Base-by-base conservation (phyloP, 2,329 filamentous ascomycete genomes). In the Ploettnerulaceae sp. region DNA sequence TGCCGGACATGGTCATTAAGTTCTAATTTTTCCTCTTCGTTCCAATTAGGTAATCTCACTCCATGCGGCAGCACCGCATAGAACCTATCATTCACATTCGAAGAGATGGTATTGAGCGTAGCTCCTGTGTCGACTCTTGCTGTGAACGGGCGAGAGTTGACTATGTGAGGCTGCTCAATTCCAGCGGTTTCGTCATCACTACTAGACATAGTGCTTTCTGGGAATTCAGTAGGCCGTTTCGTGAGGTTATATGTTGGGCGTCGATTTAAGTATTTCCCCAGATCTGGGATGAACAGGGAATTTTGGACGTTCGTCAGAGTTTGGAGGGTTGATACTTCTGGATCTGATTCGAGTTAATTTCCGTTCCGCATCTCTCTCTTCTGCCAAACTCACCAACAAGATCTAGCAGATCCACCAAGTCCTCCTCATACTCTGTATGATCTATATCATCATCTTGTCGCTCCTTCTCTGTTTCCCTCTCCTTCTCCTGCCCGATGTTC, bases 231-330 rank as follows among this genome's bases (percentile, higher is more conserved):
- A 61, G 54, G 69, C 26, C 69, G 68, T 17, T 75, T 74, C 5
- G 81, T 81, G 6, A 93, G 71, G 32, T 79, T 79, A 63, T 93
- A 95, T 0, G 86, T 89, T 1, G 88, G 87, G 50, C 82, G 75
- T 38, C 89, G 77, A 60, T 94, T 93, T 39, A 94, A 57, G 57
- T 80, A 81, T 48, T 74, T 71, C 31, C 88, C 88, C n/a, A 94
- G 71, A 54, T 89, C 83, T 0, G 89, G 89, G 2, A 94, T 71
- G 66, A 94, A 94, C 7, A 95, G 77, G 0, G 88, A 93, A 63
- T 95, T 95, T 60, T 94, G 88, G 15, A 95, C 82, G 59, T 95
- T 95, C 33, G 86, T 94, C 7, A 94, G 75, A 11, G 87, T 91
- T 0, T 86, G 88, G 3, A 95, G 70, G 0, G 88, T 88, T 26